Evolutionary conservation across 352 stramenopile genomes (phyloP).

Genomic region (Stramenopiles sp.): DNA sequence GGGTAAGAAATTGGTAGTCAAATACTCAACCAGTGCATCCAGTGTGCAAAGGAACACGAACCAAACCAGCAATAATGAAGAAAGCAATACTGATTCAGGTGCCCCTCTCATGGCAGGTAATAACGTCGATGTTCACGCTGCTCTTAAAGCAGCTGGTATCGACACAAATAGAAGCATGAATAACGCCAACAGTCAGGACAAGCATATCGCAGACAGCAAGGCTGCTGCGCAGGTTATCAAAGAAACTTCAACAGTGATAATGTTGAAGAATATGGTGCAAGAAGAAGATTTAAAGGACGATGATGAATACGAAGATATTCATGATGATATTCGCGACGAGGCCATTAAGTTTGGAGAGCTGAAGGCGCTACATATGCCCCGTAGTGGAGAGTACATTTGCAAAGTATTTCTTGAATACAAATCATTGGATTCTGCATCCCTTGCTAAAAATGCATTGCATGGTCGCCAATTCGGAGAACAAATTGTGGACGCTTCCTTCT

Average conservation of each 20-base stretch:
- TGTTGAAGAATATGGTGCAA: slow-evolving; percentile 93
- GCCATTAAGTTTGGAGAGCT: slow-evolving; percentile 61
- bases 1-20: slow-evolving; percentile 67
- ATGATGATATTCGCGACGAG: slow-evolving; percentile 86
- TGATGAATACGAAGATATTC: slow-evolving; percentile 79
- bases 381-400: slow-evolving; percentile 28
- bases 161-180: too few relatives aligned
- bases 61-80: too few relatives aligned
- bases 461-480: slow-evolving; percentile 74
- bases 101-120: not conserved
- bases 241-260: slow-evolving; percentile 42
- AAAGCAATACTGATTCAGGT: slow-evolving; percentile 35
- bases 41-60: slow-evolving; percentile 47
- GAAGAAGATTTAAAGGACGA: slow-evolving; percentile 80
- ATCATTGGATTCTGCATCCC: slow-evolving; percentile 44
- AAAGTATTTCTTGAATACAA: slow-evolving; percentile 81
- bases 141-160: not conserved
- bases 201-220: not conserved
- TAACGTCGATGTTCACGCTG: not conserved
- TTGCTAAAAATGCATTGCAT: slow-evolving; percentile 59
- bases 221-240: too few relatives aligned
- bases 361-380: slow-evolving; percentile 49
- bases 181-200: not conserved
- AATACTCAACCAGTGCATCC: slow-evolving; percentile 28
- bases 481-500: slow-evolving; percentile 62